Evolutionary conservation across 2,329 filamentous ascomycete species (phyloP), one percentile per base, ranked within the genome.

Genomic region (Arthrobotrys iridis): DNA sequence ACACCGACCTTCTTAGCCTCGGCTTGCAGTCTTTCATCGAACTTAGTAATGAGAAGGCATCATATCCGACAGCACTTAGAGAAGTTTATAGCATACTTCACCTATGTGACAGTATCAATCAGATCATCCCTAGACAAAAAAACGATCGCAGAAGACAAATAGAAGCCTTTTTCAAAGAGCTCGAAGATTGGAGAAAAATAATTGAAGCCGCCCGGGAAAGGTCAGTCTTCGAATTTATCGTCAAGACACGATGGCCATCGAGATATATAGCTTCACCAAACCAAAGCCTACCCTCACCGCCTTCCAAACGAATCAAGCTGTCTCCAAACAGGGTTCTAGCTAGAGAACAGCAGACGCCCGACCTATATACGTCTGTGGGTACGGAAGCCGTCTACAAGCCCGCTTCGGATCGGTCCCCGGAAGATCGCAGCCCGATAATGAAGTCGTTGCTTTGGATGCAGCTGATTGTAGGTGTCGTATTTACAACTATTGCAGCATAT

Each of bases 21-120:
- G 71, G 71, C 2, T 57, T 68, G 11, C 71, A 68, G 18, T 63
- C 71, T 5, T 75, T 75, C 20, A 75, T 75, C 18, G 71, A 75
- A 33, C 57, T 68, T 3, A 75, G 63, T 26, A 68, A 57, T 24
- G 71, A 75, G 37, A 68, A 64, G 24, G 63, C 71, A 26, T 62
- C 71, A 5, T 75, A 75, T 30, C 71, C 63, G n/a, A 68, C 71
- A 1, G 71, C 70, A 4, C 52, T 67, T 3, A 33, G 33, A 20
- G 70, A 68, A 20, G 63, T 75, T 35, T 75, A 75, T 30, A 75
- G 71, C 40, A 63, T 75, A 18, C 57, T 68, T n/a, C 63, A 75
- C 15, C 41, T 68, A 1, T 75, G 71, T 40, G 71, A 75, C 22
- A 68, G 63, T 26, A 75, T 75, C 45, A 75, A 68, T 20, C 57